Evolutionary conservation across 768 basidiomycete species (phyloP).

Genomic region (Mycena venus): DNA sequence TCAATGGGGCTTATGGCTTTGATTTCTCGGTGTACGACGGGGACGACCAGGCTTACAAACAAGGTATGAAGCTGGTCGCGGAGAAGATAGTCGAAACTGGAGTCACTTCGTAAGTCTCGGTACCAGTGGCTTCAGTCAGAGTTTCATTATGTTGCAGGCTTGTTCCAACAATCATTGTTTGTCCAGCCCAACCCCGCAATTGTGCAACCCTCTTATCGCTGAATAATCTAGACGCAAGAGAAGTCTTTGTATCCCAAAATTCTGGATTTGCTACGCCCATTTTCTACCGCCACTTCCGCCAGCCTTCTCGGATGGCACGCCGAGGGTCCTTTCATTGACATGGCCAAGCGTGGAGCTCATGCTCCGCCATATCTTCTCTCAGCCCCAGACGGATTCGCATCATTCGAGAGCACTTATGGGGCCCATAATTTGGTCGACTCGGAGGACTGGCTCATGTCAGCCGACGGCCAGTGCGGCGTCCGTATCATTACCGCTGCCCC

Average conservation of each 20-base stretch:
- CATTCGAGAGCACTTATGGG: slow-evolving; percentile 85
- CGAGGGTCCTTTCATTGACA: slow-evolving; percentile 90
- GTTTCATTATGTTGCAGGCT: slow-evolving; percentile 51
- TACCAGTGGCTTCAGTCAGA: slow-evolving; percentile 35
- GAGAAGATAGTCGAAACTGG: slow-evolving; percentile 88
- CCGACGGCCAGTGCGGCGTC: slow-evolving; percentile 66
- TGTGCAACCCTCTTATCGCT: slow-evolving; percentile 2
- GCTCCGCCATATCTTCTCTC: slow-evolving; percentile 72
- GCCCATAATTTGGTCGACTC: slow-evolving; percentile 69
- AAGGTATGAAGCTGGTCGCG: slow-evolving; percentile 78
- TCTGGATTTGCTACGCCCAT: slow-evolving; percentile 76
- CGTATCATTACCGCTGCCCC: slow-evolving; percentile 91
- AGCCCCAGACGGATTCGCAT: slow-evolving; percentile 72
- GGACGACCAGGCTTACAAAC: slow-evolving; percentile 74
- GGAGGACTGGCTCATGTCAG: slow-evolving; percentile 77
- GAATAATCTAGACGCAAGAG: slow-evolving; percentile 76
- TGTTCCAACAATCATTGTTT: slow-evolving; percentile 80
- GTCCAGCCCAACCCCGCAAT: slow-evolving; percentile 33
- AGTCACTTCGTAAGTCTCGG: slow-evolving; percentile 79
- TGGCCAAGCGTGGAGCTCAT: slow-evolving; percentile 89
- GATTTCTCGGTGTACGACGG: slow-evolving; percentile 89
- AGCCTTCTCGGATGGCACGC: slow-evolving; percentile 90
- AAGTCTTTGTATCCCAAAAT: slow-evolving; percentile 80
- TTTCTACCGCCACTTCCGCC: slow-evolving; percentile 73
- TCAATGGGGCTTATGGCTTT: slow-evolving; percentile 91